Base-by-base conservation (phyloP, 805 yeast genomes). In the Pichia cephalocereana region DNA sequence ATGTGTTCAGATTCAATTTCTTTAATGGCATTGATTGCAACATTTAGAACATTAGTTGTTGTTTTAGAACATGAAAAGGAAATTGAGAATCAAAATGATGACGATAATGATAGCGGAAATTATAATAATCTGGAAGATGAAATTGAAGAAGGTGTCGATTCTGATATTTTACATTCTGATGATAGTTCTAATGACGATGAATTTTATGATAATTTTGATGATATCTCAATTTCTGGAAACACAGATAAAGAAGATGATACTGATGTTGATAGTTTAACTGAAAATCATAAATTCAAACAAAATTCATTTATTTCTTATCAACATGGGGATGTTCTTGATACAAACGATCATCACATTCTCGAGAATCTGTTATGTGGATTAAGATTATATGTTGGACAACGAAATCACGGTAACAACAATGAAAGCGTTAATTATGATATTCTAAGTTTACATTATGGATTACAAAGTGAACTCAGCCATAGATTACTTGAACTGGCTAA, bases 391-490 rank as follows among this genome's bases (percentile, higher is more conserved):
- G 50, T 48, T 27, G 55, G 52, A 6, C 49, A 46, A 38, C 49
- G 44, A 19, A 26, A 3, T n/a, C 31, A 17, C 6, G 23, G 8
- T 1, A 34, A 17, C 34, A 19, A 41, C 46, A 14, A 43, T 15
- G 50, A 52, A 8, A 53, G 52, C 19, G 44, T 47, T 1, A 56
- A 52, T 26, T 56, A 49, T 30, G 61, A 59, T 38, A 53, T 61
- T 19, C 45, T 52, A 4, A 53, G 54, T 15, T 49, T 65, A 41
- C 62, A 58, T 46, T 59, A 55, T 45, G 57, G 60, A 32, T 48
- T 65, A 39, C 60, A 57, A 45, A 62, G 64, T 50, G 64, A 60
- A 26, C 49, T 66, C 27, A 57, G 61, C 39, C 61, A 66, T 45
- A 54, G 52, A 37, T 56, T 65, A 39, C 53, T 66, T 6, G 51